Evolutionary conservation across 176 grass and related monocot species (phyloP).

Genomic region (Panicum miliaceum): DNA sequence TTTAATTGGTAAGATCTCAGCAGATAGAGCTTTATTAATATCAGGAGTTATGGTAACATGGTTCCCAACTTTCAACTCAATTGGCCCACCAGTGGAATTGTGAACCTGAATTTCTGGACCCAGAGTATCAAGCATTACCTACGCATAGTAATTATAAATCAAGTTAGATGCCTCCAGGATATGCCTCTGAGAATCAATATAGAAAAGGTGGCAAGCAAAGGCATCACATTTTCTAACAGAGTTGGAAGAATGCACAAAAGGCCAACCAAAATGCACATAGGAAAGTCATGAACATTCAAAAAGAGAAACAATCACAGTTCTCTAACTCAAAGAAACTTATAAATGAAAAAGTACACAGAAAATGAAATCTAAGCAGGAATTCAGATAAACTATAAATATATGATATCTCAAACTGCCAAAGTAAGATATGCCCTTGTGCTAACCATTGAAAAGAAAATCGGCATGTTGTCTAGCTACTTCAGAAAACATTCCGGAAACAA

Average conservation of each 20-base stretch:
- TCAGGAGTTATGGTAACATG: constrained; percentile 85
- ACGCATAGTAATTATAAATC: constrained; percentile 29
- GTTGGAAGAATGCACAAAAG: constrained; percentile 16
- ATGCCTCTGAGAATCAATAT: constrained; percentile 18
- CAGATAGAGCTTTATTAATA: constrained; percentile 63
- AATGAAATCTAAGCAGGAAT: background rate
- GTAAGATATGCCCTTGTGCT: background rate
- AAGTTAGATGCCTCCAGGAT: constrained; percentile 23
- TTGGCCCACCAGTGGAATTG: constrained; percentile 70
- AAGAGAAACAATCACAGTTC: background rate
- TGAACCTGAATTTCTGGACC: constrained; percentile 96
- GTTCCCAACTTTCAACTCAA: constrained; percentile 76
- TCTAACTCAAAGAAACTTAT: background rate
- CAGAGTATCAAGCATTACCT: constrained; percentile 97
- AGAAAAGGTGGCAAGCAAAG: constrained; percentile 11
- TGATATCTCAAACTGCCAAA: constrained; percentile 4
- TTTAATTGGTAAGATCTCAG: constrained; percentile 80
- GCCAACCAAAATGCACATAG: background rate
- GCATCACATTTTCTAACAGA: background rate
- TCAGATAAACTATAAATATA: background rate
- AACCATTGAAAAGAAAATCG: background rate
- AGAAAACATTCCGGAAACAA: background rate
- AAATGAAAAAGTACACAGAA: background rate
- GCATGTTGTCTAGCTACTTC: background rate
- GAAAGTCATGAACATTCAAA: background rate